Evolutionary conservation across 495 filamentous ascomycete genomes (phyloP).

Genomic region (Tuber calosporum): DNA sequence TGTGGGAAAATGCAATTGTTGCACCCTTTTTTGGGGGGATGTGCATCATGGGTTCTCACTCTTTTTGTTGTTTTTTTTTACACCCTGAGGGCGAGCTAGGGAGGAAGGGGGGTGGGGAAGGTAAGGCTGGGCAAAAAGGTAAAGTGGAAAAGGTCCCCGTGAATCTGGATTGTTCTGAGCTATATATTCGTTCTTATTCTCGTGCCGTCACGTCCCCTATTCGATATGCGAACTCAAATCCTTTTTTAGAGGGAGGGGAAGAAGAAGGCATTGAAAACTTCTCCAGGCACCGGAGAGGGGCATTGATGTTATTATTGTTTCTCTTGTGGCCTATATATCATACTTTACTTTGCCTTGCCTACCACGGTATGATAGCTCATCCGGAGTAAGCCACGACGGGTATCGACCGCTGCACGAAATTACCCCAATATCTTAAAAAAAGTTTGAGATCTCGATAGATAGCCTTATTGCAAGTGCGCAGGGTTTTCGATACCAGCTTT

Average conservation of each 20-base stretch:
- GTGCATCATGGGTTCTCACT: background rate
- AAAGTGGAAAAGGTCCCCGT: no score
- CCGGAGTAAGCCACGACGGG: background rate
- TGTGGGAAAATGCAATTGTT: background rate
- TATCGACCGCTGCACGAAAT: background rate
- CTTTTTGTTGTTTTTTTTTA: background rate
- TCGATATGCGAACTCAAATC: background rate
- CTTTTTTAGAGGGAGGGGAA: no score
- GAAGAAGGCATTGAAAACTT: background rate
- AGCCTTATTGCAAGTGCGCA: background rate
- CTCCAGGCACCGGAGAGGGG: no score
- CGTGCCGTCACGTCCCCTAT: background rate
- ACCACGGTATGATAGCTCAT: no score
- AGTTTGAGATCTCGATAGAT: no score
- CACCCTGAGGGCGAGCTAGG: no score
- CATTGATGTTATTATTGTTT: no score
- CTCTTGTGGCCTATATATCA: no score
- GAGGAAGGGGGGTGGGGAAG: no score
- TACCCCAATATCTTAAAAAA: background rate
- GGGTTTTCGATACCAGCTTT: background rate
- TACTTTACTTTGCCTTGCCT: background rate
- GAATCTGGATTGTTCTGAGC: background rate
- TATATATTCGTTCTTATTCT: background rate
- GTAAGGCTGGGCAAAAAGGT: background rate
- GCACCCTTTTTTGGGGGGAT: background rate